Evolutionary conservation across 2,329 filamentous ascomycete genomes (phyloP), one percentile per base, ranked within the genome.

Genomic region (Pseudogymnoascus sp.): DNA sequence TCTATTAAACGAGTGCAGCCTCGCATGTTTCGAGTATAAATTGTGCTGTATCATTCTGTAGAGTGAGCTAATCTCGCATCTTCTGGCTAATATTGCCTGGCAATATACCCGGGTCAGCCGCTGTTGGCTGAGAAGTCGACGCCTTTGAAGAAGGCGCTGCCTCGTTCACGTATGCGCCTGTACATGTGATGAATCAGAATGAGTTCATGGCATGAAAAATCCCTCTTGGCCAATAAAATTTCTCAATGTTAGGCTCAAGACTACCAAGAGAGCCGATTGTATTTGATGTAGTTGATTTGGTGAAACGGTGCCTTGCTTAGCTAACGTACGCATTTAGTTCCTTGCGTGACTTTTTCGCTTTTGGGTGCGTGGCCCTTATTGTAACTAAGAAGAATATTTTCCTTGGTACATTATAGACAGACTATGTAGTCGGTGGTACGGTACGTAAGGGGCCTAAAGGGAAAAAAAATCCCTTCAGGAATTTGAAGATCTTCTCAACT

Each of bases 121-220:
- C 34, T 56, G 25, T 56, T 56, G 25, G n/a, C 10, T 34, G 21
- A 53, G 21, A 34, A 53, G 7, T 53, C 46, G 46, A 53, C 2
- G n/a, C n/a, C n/a, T 10, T 16, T 11, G 28, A 28, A 14, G 16
- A 56, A 56, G 12, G 28, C 7, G 50, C 4, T 56, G 28, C n/a
- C 46, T 31, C n/a, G 25, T 28, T 31, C 46, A 53, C 7, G 23
- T 53, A 31, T 18, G n/a, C 25, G 25, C 4, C 46, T 12, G 4
- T 34, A 34, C 50, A 56, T 11, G 28, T 34, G 50, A 56, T 56
- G 50, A 56, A 18, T 56, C 50, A 56, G 50, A 14, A 56, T 56
- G 50, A 56, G n/a, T 56, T 56, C 50, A 56, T 56, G 50, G 50
- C 50, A 56, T 34, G 28, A 56, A 56, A 56, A 56, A 56, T 11